Conservation (phyloP, 495 filamentous ascomycete genomes). For the Baudoinia panamericana region DNA sequence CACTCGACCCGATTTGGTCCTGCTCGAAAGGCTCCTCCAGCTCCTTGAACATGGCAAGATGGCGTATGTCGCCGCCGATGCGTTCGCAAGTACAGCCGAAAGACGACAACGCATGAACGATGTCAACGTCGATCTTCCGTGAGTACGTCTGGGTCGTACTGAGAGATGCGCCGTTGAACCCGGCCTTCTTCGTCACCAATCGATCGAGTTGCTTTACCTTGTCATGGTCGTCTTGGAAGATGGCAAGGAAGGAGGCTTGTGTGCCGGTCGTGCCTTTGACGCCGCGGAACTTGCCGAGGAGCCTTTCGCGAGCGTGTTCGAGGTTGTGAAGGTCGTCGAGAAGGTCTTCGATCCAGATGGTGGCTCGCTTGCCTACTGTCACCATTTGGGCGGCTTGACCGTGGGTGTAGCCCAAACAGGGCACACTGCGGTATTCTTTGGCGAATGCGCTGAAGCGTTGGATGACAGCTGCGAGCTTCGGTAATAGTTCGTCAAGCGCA, state of each 20-base stretch:
- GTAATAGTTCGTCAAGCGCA: slow-evolving; percentile 60
- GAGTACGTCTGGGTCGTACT: slow-evolving; percentile 73
- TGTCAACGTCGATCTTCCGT: slow-evolving; percentile 70
- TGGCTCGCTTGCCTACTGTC: slow-evolving; percentile 70
- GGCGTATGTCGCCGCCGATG: slow-evolving; percentile 63
- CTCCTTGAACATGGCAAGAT: slow-evolving; percentile 67
- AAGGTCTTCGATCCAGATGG: slow-evolving; percentile 79
- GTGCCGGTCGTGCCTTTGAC: slow-evolving; percentile 69
- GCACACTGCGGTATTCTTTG: slow-evolving; percentile 54
- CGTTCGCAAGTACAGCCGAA: slow-evolving; percentile 73
- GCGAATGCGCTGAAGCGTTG: slow-evolving; percentile 69
- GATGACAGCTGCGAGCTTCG: slow-evolving; percentile 77
- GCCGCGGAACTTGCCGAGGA: slow-evolving; percentile 60
- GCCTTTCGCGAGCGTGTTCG: slow-evolving; percentile 55
- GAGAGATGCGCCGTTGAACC: slow-evolving; percentile 59
- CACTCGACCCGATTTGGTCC: slow-evolving; percentile 49
- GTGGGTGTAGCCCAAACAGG: slow-evolving; percentile 73
- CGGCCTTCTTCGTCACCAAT: slow-evolving; percentile 71
- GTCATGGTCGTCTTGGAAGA: slow-evolving; percentile 65
- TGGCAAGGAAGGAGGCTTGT: slow-evolving; percentile 66
- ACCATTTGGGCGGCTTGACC: slow-evolving; percentile 60
- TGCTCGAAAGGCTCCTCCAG: slow-evolving; percentile 89
- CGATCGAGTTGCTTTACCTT: slow-evolving; percentile 65
- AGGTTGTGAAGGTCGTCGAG: slow-evolving; percentile 77
- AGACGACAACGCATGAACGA: slow-evolving; percentile 66